A percentile compares a stretch with the other conserved stretches of the same genome.
phyloP scores from a whole-genome alignment of 768 basidiomycete genomes.

The Pulveroboletus sp. region DNA sequence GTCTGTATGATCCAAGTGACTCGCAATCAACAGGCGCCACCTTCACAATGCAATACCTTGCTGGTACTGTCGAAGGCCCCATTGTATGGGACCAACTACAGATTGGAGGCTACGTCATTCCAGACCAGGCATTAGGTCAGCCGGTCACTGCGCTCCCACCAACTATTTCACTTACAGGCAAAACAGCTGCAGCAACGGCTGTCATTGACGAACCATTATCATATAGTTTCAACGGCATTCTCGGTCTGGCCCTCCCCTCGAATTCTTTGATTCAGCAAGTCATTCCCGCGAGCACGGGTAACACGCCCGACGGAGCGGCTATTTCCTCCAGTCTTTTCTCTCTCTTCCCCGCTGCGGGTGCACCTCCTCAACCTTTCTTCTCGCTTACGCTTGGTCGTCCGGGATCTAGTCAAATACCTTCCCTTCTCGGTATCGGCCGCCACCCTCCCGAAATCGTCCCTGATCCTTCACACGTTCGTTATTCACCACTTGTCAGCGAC shows the following conservation, averaged over 20 bases:
- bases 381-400: conserved; percentile 67
- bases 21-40: conserved; percentile 38
- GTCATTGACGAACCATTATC: conserved; percentile 57
- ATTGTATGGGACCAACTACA: conserved; percentile 65
- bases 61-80: conserved; percentile 55
- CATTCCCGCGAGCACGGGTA: conserved; percentile 45
- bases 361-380: conserved; percentile 61
- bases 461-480: conserved; percentile 49
- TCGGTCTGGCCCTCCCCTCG: conserved; percentile 70
- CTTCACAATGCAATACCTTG: conserved; percentile 56
- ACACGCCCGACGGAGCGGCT: conserved; percentile 60
- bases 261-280: conserved; percentile 59
- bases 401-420: conserved; percentile 50
- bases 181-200: conserved; percentile 51
- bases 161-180: background rate
- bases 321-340: conserved; percentile 69
- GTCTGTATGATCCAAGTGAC: conserved; percentile 51
- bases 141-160: background rate
- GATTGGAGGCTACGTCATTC: conserved; percentile 60
- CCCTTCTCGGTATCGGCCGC: conserved; percentile 62
- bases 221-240: conserved; percentile 55
- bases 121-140: conserved; percentile 67
- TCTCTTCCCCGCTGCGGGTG: conserved; percentile 47
- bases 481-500: conserved; percentile 43
- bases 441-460: conserved; percentile 54